Evolutionary conservation across 805 yeast genomes (phyloP), one percentile per base, ranked within the genome.

Genomic region (Sungouiella blattae): DNA sequence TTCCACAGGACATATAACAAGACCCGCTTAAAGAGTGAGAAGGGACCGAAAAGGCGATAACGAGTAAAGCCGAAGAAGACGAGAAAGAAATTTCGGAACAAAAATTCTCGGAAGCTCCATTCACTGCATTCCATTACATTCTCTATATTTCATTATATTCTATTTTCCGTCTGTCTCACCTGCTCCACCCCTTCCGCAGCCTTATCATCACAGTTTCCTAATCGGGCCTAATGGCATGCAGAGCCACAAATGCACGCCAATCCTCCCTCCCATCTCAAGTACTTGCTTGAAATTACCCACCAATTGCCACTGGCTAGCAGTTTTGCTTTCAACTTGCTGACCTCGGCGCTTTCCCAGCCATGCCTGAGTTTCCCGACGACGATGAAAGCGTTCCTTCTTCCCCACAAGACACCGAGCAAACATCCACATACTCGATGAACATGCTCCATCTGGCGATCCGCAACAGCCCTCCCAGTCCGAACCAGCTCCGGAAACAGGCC

Each of bases 181-280:
- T 26, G 11, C 16, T 29, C 6, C 28, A 21, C 27, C 30, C 34
- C 39, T 8, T 11, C 16, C 24, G 5, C 24, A 18, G 5, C 18
- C 28, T 26, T 26, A 6, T 26, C 17, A 26, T 13, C 18, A 11
- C 14, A 14, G 11, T 11, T 26, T 12, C 28, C 28, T 26, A 15
- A 6, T 26, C 13, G 15, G 28, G 28, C 26, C 28, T 26, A 15
- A 15, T 12, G 28, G 8, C 28, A 13, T 26, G 28, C 28, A 26
- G 28, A 26, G 28, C 28, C 28, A 26, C 28, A 26, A 26, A 15
- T 26, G 18, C 28, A 26, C 28, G 6, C 28, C 28, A 5, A 7
- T 9, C 6, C 13, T 6, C 11, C 22, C 22, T 20, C 13, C 9
- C 26, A 5, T 24, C 6, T 20, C 23, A 20, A 20, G 22, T 20